Evolutionary conservation across 1,284 basidiomycete species (phyloP), one percentile per base, ranked within the genome.

Genomic region (Pascua guehoae): DNA sequence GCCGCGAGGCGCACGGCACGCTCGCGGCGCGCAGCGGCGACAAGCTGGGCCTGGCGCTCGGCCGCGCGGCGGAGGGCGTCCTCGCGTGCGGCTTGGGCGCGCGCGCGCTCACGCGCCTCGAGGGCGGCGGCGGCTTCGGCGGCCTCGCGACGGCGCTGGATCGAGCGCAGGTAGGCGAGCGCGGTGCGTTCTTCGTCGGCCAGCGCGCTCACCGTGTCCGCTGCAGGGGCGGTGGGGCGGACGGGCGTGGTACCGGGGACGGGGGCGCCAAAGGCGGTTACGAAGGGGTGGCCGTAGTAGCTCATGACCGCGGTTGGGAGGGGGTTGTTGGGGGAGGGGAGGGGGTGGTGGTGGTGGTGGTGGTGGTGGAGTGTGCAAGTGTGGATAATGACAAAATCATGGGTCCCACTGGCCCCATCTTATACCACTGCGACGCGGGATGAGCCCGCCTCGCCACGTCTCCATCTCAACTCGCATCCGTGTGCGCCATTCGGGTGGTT

Each of bases 111-210:
- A 41, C 51, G 56, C 16, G 63, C 57, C 50, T 68, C 68, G 32
- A 64, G 57, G 18, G 56, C 60, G 8, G 62, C 63, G 41, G 59
- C 58, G 47, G 64, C 66, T 45, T 69, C 61, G 48, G 66, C 63
- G 39, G 65, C 69, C 58, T 74, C 57, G 16, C 66, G 62, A 16
- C 71, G 66, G 41, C 68, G 66, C 54, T 68, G 72, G 54, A 75
- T 68, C 5, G 65, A 51, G 45, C 60, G 66, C 39, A 75, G 70
- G 59, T 74, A 70, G 36, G 67, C 71, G n/a, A 70, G 61, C 18
- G 69, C 72, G 32, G 68, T 67, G 46, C 61, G 66, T 52, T 75
- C 73, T 53, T 75, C 72, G 42, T 66, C 64, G 15, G 68, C 66
- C 47, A 71, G 56, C 42, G 55, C 50, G 10, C 4, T 32, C 24